Base-by-base conservation (phyloP, 805 yeast species). In the Pichia gijzeniarum region DNA sequence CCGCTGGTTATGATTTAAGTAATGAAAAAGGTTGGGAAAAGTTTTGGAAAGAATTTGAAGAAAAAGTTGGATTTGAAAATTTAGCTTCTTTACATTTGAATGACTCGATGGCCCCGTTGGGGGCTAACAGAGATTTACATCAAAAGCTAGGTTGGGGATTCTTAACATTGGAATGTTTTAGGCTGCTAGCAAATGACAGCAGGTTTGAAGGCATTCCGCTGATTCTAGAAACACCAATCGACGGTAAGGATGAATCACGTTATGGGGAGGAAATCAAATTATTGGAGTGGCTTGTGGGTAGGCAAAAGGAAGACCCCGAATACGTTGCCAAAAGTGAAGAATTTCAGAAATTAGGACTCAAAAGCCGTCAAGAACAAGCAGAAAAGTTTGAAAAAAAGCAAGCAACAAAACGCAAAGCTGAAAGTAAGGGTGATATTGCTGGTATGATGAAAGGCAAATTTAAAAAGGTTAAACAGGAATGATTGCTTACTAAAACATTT, bases 81-180 rank as follows among this genome's bases (percentile, higher is more conserved):
- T 67, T 93, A 39, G 65, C 80, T 20, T 90, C 95, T 1, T 74
- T 93, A 40, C 99, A 93, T 66, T 66, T 93, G 47, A 93, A 93
- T 60, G 99, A 93, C 61, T 91, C 98, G 7, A 90, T 91, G 66
- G 95, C 95, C 3, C 98, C 98, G 2, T 62, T 86, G 36, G 93
- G 83, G 2, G 89, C 95, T 20, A 87, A 87, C 56, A 74, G 95
- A 51, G 99, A 93, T 63, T 73, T 91, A 44, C 99, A 93, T 61
- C 95, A 93, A 60, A 78, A 80, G 48, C 65, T 93, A 33, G 99
- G 99, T 1, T 71, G 77, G 53, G 99, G 99, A 0, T 93, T 86
- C 57, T 59, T 93, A 38, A 96, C 96, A 0, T 69, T 93, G 38
- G 96, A 91, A 53, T 78, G 82, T 13, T 93, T 93, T 62, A 69